These are phyloP conservation scores for Periconia macrospinosa DNA, from an alignment of 2,329 filamentous ascomycete genomes.

Conservation along the genomic window DNA sequence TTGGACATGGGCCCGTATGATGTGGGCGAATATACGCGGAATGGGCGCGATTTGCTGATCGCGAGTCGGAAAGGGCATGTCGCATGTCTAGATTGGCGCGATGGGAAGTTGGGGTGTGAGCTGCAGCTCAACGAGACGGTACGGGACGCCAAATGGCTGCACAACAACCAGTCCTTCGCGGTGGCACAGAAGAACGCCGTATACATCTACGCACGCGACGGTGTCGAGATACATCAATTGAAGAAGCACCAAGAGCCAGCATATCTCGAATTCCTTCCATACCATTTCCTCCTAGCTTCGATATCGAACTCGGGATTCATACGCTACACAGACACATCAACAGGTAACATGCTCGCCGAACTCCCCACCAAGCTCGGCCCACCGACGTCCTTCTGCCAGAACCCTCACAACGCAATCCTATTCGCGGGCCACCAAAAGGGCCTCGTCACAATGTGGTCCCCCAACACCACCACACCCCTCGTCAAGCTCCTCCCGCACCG, in stretches of 20 bases:
- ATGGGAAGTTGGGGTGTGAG: conserved; percentile 88
- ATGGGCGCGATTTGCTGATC: conserved; percentile 81
- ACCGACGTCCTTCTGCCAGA: conserved; percentile 82
- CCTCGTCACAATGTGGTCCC: conserved; percentile 92
- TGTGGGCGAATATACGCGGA: conserved; percentile 83
- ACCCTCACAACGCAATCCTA: conserved; percentile 88
- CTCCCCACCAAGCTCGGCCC: conserved; percentile 82
- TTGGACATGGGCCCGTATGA: conserved; percentile 83
- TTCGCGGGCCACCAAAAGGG: conserved; percentile 95
- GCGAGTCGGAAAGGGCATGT: conserved; percentile 92
- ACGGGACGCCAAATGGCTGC: conserved; percentile 85
- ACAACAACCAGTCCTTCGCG: conserved; percentile 93
- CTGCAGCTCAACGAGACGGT: conserved; percentile 89
- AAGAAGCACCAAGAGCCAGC: conserved; percentile 88
- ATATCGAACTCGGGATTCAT: conserved; percentile 82
- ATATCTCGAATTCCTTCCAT: conserved; percentile 93
- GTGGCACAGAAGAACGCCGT: conserved; percentile 95
- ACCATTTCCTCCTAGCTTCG: conserved; percentile 91
- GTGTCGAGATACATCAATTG: conserved; percentile 89
- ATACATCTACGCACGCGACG: conserved; percentile 92
- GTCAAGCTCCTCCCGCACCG: conserved; percentile 90
- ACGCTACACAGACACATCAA: conserved; percentile 91
- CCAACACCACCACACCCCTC: conserved; percentile 81
- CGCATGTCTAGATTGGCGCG: conserved; percentile 94
- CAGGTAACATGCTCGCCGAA: conserved; percentile 84